Base-by-base conservation (phyloP, 179 eudicot species). In the Beta lomatogona region DNA sequence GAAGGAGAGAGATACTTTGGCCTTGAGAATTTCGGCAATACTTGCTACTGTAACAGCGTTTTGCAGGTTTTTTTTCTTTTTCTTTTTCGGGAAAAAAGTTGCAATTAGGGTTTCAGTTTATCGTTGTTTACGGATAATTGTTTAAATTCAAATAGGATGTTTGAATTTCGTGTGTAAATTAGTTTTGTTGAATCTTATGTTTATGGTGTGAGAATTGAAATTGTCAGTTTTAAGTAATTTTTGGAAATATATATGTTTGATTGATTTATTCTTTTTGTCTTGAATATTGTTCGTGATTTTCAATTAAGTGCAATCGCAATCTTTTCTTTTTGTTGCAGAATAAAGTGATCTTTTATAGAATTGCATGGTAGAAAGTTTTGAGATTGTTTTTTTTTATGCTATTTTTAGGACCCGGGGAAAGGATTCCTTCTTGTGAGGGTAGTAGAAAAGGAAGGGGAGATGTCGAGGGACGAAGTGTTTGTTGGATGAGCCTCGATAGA, bases 11-110 rank as follows among this genome's bases (percentile, higher is more conserved):
- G 96, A 3, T 94, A 92, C 81, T 93, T 94, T 68, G 97, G 98
- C 16, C 88, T 94, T 78, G 98, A 94, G 80, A 94, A 94, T 84
- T 94, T 94, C 76, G 98, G 98, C 84, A 94, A 94, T 50, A 94
- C 98, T 84, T 94, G 98, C 80, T 94, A 94, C 81, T 94, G 98
- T 82, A 94, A 94, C 86, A 91, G 95, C 80, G 98, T 94, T 76
- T 88, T 94, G 77, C 98, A 94, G 98, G 98, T 94, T 71, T 77
- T 4, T 74, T 46, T 58, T 54, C 2, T 3, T 9, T 48, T n/a
- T n/a, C 28, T 53, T n/a, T 4, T 6, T 55, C 28, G 2, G 55
- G 55, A 11, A 52, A 52, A 7, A 52, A 52, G 41, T 36, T 9
- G 59, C 4, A 25, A 22, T 73, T 75, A 60, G 74, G 77, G 77